Percentiles rank a stretch among this genome's conserved stretches.
Conservation (phyloP, 495 filamentous ascomycete genomes). For the Cercophora scortea region DNA sequence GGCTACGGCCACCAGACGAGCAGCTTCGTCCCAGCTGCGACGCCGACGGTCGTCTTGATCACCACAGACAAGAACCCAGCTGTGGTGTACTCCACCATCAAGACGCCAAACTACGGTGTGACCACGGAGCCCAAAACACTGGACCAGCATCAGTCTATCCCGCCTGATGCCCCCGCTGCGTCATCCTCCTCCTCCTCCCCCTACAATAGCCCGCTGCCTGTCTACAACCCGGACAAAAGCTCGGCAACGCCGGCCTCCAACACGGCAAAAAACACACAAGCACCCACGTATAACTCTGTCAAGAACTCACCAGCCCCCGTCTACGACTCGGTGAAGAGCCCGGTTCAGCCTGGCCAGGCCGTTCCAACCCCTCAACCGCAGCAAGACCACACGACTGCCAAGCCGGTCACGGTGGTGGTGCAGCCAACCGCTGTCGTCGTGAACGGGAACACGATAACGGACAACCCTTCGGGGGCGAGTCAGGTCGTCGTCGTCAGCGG, state of each 20-base stretch:
- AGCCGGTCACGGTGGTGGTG: slow-evolving; percentile 29
- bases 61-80: slow-evolving; percentile 45
- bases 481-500: slow-evolving; percentile 30
- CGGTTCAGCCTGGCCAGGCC: not conserved
- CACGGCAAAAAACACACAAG: slow-evolving; percentile 4
- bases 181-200: too few relatives aligned
- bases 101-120: slow-evolving; percentile 36
- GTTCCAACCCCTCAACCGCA: not conserved
- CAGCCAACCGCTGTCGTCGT: slow-evolving; percentile 36
- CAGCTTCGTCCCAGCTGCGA: not conserved
- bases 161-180: too few relatives aligned
- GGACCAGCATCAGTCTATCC: slow-evolving; percentile 3
- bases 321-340: not conserved
- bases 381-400: slow-evolving; percentile 6
- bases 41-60: slow-evolving; percentile 25
- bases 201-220: too few relatives aligned
- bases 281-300: slow-evolving; percentile 23
- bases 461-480: slow-evolving; percentile 24
- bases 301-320: not conserved
- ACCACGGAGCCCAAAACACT: slow-evolving; percentile 11
- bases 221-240: too few relatives aligned
- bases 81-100: slow-evolving; percentile 31
- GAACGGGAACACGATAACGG: slow-evolving; percentile 31
- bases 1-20: slow-evolving; percentile 10
- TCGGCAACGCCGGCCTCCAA: not conserved